Evolutionary conservation across 2,329 filamentous ascomycete species (phyloP), one percentile per base, ranked within the genome.

Genomic region (Aureobasidium subglaciale): DNA sequence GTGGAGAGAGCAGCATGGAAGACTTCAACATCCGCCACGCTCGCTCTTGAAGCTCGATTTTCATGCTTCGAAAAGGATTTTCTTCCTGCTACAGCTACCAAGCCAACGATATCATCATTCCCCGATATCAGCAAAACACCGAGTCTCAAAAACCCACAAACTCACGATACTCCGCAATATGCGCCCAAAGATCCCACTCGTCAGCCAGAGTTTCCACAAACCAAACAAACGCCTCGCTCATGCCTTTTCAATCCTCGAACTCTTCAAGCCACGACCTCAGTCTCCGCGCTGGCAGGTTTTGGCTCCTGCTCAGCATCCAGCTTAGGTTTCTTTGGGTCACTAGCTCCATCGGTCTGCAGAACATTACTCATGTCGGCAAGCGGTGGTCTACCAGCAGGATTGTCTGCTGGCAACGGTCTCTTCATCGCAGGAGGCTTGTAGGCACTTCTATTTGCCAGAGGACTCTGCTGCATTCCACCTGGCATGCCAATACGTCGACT

Each of bases 401-500:
- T 63, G 10, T 61, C 58, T 16, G 57, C 16, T 5, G 59, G 57
- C 2, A 67, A 62, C 7, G 67, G 63, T 46, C 71, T 59, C 59
- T 73, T 73, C 35, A 61, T 64, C 50, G 57, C 67, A 10, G 75
- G 76, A 9, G 75, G 73, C 58, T 73, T 74, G 60, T 78, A 79
- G 20, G 67, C 67, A 4, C 65, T 66, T 27, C 75, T 67, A 56
- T 75, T 78, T 34, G 68, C 65, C 58, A 72, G 63, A 8, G 73
- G 74, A 64, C 73, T 75, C 25, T 52, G 70, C 59, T 69, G 70
- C 29, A 69, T 66, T 18, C 63, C 65, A 13, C 63, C 68, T 9
- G 77, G 77, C 73, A 78, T 76, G 15, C 77, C 77, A 16, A 80
- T 74, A 25, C 73, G 64, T 16, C 78, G 66, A 57, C 69, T 71